These are phyloP conservation scores for Platanthera guangdongensis DNA, from an alignment of 106 monocot genomes.

Conservation along the genomic window DNA sequence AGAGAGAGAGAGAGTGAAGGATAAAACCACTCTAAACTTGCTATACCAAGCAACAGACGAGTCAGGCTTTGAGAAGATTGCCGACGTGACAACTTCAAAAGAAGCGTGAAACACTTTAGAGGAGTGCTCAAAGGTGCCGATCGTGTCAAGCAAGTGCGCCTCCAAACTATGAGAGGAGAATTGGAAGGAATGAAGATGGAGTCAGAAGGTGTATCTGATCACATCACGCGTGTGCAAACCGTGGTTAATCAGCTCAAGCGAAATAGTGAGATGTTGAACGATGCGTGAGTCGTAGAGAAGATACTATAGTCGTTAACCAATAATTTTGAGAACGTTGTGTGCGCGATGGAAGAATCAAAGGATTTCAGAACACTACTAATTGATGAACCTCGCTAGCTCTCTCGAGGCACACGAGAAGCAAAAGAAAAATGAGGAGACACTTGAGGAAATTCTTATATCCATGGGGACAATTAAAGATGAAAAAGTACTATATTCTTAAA, in stretches of 20 bases:
- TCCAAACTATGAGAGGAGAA: neutral
- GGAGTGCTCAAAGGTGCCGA: neutral
- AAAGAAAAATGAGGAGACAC: too few species aligned
- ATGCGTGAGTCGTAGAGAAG: neutral
- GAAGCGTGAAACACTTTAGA: slow-evolving; percentile 8
- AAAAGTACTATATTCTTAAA: too few species aligned
- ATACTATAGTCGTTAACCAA: neutral
- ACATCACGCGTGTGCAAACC: neutral
- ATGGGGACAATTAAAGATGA: too few species aligned
- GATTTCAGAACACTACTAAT: too few species aligned
- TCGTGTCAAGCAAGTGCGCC: neutral
- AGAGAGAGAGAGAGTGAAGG: neutral
- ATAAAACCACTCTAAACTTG: neutral
- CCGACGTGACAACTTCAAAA: neutral
- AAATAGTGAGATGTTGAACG: neutral
- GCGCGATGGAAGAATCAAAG: too few species aligned
- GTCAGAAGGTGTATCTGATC: neutral
- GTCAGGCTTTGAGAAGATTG: slow-evolving; percentile 2
- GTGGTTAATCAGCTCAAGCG: neutral
- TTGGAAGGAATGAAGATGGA: too few species aligned
- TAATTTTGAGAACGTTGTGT: too few species aligned
- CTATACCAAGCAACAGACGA: neutral
- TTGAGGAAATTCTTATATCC: too few species aligned
- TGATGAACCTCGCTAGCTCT: too few species aligned
- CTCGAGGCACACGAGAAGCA: too few species aligned